Conservation (phyloP, 1,284 basidiomycete genomes). For the Fistulina hepatica region DNA sequence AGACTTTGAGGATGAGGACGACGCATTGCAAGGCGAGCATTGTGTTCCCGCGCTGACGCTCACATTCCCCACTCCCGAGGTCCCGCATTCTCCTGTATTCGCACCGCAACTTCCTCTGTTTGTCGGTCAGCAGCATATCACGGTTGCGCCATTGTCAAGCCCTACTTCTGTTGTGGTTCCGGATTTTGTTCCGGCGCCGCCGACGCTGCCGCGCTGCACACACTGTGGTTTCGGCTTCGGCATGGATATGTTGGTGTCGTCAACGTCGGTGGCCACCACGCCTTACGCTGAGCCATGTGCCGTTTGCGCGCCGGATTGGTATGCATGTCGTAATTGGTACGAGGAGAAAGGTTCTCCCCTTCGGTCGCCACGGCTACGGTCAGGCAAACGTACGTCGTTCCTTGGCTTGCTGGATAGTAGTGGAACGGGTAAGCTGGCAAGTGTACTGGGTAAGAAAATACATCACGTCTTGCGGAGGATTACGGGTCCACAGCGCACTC, state of each 20-base stretch:
- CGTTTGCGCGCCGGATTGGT: constrained; percentile 15
- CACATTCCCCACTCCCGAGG: not conserved
- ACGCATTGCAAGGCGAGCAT: not conserved
- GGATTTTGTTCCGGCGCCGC: not conserved
- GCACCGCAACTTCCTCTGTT: constrained; percentile 1
- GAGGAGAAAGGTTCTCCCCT: not conserved
- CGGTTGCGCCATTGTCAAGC: not conserved
- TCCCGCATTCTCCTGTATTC: not conserved
- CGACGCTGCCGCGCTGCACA: constrained; percentile 13
- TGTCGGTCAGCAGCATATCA: not conserved
- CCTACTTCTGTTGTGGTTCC: not conserved
- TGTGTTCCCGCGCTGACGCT: not conserved
- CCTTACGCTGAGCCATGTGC: constrained; percentile 9
- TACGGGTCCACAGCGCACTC: no score
- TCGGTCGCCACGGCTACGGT: no score
- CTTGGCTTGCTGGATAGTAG: no score
- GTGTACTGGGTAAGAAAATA: no score
- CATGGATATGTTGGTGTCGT: constrained; percentile 10
- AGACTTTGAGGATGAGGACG: no score
- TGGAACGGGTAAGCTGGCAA: no score
- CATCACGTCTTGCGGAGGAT: no score
- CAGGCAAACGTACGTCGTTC: no score
- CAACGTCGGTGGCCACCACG: not conserved
- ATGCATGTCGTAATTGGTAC: constrained; percentile 16
- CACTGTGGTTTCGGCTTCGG: constrained; percentile 15